Percentiles rank a stretch among this genome's conserved stretches.
These are phyloP conservation scores for Saccharomyces hybrid DNA, from an alignment of 1,139 yeast species.

Conservation along the genomic window DNA sequence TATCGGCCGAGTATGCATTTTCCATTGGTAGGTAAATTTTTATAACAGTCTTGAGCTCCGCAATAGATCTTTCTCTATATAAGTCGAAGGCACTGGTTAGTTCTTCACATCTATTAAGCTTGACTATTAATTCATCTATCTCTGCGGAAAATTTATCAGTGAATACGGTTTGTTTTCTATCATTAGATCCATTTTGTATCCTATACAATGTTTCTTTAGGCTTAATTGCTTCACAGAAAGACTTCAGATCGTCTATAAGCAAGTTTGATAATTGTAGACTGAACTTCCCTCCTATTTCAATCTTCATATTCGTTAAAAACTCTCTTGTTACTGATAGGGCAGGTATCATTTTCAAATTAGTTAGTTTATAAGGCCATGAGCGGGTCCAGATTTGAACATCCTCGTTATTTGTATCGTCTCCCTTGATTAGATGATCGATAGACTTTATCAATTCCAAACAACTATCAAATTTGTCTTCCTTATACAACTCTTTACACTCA, in stretches of 20 bases:
- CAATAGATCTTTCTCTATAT: conserved; percentile 61
- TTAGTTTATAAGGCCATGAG: conserved; percentile 44
- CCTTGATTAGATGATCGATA: conserved; percentile 51
- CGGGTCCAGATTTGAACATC: conserved; percentile 35
- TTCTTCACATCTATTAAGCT: conserved; percentile 57
- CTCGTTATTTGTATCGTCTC: conserved; percentile 35
- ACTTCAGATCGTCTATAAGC: conserved; percentile 53
- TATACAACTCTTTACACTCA: conserved; percentile 44
- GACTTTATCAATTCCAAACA: conserved; percentile 51
- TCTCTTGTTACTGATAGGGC: conserved; percentile 53
- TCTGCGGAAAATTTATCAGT: conserved; percentile 23
- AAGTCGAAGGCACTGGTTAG: conserved; percentile 54
- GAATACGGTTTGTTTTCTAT: conserved; percentile 20
- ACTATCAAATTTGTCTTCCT: conserved; percentile 36
- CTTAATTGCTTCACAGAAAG: conserved; percentile 47
- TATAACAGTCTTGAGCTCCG: conserved; percentile 68
- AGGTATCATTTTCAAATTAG: conserved; percentile 48
- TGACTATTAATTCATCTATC: conserved; percentile 43
- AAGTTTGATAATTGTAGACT: conserved; percentile 48
- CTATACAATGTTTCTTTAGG: conserved; percentile 46
- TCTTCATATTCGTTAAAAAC: conserved; percentile 43
- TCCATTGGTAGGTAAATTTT: conserved; percentile 53
- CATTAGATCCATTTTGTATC: conserved; percentile 30
- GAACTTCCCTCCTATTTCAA: conserved; percentile 61
- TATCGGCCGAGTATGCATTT: not conserved